phyloP scores from a whole-genome alignment of 345 rosid genomes.

The Brassica carinata region DNA sequence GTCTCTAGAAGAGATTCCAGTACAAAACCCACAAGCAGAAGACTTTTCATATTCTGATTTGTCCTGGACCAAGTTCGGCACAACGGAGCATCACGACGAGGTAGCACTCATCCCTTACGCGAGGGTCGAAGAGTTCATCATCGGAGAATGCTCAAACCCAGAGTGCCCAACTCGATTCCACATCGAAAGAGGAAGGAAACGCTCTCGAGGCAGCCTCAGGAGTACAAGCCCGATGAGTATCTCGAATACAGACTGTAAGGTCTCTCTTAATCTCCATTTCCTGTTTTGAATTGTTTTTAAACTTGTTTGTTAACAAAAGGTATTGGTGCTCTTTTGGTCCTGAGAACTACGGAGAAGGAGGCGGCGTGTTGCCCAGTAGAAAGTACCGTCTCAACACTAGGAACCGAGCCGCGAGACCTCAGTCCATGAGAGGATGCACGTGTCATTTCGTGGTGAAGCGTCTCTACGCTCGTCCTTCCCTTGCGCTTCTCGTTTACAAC shows the following conservation, averaged over 20 bases:
- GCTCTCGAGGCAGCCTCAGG: conserved; percentile 68
- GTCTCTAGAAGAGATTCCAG: conserved; percentile 55
- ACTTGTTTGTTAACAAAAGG: conserved; percentile 39
- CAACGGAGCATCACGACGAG: conserved; percentile 73
- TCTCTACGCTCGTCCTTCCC: conserved; percentile 73
- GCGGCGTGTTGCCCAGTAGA: conserved; percentile 80
- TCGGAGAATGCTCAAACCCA: conserved; percentile 82
- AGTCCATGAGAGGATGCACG: conserved; percentile 95
- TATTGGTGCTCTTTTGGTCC: conserved; percentile 99
- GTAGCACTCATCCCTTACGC: conserved; percentile 77
- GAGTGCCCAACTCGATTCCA: conserved; percentile 85
- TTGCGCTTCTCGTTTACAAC: conserved; percentile 76
- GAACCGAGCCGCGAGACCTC: conserved; percentile 90
- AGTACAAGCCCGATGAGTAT: conserved; percentile 75
- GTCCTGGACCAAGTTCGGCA: conserved; percentile 78
- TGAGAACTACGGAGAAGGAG: conserved; percentile 97
- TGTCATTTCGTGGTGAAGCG: conserved; percentile 88
- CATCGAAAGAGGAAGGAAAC: conserved; percentile 84
- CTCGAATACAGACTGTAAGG: conserved; percentile 81
- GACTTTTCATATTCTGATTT: conserved; percentile 78
- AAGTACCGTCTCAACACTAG: conserved; percentile 81
- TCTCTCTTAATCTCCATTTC: background rate
- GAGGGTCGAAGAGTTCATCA: conserved; percentile 71
- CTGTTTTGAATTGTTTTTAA: background rate
- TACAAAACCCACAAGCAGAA: conserved; percentile 71